A percentile compares a stretch with the other conserved stretches of the same genome.
phyloP scores from a whole-genome alignment of 2,329 filamentous ascomycete species.

The Fusarium lateritium region DNA sequence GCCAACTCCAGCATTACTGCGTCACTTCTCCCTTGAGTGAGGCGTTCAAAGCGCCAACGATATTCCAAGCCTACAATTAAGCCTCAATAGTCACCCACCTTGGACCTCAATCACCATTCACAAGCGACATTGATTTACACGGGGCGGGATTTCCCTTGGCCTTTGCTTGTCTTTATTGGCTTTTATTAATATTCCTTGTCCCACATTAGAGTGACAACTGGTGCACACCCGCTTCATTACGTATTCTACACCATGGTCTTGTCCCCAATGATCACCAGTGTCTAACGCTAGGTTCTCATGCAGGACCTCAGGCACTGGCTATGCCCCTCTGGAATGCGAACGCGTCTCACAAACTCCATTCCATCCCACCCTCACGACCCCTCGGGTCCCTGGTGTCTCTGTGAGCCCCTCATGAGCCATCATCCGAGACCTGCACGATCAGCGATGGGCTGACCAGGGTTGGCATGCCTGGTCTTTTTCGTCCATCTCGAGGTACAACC shows the following conservation, averaged over 20 bases:
- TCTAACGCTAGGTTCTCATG: constrained; percentile 41
- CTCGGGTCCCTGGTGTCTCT: constrained; percentile 25
- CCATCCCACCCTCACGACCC: constrained; percentile 46
- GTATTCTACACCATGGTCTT: constrained; percentile 41
- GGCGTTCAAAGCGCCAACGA: constrained; percentile 25
- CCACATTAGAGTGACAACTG: constrained; percentile 41
- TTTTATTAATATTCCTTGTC: constrained; percentile 32
- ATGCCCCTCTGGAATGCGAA: constrained; percentile 49
- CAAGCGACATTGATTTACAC: constrained; percentile 11
- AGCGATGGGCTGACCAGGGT: constrained; percentile 31
- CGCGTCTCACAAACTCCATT: constrained; percentile 45
- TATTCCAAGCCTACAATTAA: constrained; percentile 36
- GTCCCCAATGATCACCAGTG: constrained; percentile 43
- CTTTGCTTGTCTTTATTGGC: constrained; percentile 35
- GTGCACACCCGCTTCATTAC: constrained; percentile 46
- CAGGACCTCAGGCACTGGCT: constrained; percentile 43
- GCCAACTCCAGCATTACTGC: constrained; percentile 35
- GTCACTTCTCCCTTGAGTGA: constrained; percentile 41
- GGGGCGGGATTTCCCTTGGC: constrained; percentile 32
- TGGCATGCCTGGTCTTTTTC: constrained; percentile 36
- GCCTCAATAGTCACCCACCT: constrained; percentile 35
- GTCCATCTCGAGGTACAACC: constrained; percentile 21
- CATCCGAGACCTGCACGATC: constrained; percentile 37
- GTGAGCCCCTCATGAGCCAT: constrained; percentile 37
- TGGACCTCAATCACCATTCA: constrained; percentile 30